Base-by-base conservation (phyloP, 257 asterid species). In the Capsicum rhomboideum region DNA sequence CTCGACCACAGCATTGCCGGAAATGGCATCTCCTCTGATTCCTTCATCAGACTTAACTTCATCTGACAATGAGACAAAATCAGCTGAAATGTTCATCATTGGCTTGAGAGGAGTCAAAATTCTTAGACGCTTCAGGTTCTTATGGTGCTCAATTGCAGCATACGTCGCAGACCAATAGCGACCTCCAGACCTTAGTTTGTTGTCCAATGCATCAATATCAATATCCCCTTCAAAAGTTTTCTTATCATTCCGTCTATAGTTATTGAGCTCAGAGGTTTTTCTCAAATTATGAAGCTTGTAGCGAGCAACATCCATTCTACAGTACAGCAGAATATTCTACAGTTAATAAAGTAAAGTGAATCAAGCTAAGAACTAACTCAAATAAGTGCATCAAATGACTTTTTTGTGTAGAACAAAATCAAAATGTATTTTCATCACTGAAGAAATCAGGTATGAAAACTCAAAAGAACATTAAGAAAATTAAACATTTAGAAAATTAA, bases 241-340 rank as follows among this genome's bases (percentile, higher is more conserved):
- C 66, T 88, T 87, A 83, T 74, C 89, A 56, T 78, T 87, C 85
- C 79, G 58, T 71, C 59, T 85, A 77, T 87, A 88, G 80, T 86
- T 78, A 17, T 85, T 84, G 80, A 63, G 77, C 82, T 72, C 90
- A 9, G 92, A 87, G 40, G 10, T 56, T 86, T 93, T 93, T 82
- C 87, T 88, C 78, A 94, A 82, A 88, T 88, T 90, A 80, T 72
- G 86, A 87, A 87, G 94, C 90, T 93, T 97, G 92, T 95, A 97
- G 11, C 96, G 98, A 55, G 99, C 97, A 87, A 97, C 90, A 93
- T 97, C 97, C 98, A 93, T 92, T 87, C 99, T 97, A 94, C 91
- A 97, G 54, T 85, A 84, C 12, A 86, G 72, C 50, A 44, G 52
- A 61, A 83, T 37, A 49, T 66, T 50, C 26, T 56, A 82, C n/a